Evolutionary conservation across 2,329 filamentous ascomycete genomes (phyloP).

Genomic region (Pseudogymnoascus sp.): DNA sequence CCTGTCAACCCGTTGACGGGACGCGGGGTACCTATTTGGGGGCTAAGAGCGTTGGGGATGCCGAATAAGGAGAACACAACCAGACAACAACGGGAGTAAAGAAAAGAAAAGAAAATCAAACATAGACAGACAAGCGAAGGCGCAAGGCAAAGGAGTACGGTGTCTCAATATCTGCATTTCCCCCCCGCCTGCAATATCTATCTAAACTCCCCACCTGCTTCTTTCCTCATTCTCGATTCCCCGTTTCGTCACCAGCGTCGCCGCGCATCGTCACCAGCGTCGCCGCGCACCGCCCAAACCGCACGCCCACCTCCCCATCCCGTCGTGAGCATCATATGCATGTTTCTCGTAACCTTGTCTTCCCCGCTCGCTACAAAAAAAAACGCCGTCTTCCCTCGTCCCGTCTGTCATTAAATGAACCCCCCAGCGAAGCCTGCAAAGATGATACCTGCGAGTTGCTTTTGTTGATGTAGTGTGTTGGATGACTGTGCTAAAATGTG

Average conservation of each 20-base stretch:
- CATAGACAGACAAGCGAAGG: background rate
- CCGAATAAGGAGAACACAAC: background rate
- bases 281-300: background rate
- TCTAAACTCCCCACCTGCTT: background rate
- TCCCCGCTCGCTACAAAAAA: background rate
- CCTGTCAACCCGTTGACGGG: background rate
- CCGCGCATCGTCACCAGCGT: background rate
- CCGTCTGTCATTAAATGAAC: background rate
- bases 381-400: background rate
- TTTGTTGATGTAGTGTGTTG: conserved; percentile 1
- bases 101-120: background rate
- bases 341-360: background rate
- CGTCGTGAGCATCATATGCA: conserved; percentile 3
- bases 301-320: background rate
- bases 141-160: background rate
- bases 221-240: background rate
- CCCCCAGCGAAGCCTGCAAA: background rate
- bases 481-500: background rate
- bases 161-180: conserved; percentile 8
- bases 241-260: background rate
- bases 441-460: background rate
- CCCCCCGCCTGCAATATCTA: background rate
- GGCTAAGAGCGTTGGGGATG: background rate
- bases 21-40: background rate
- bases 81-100: background rate